Conservation (phyloP, 257 asterid genomes). For the Datura wrightii region DNA sequence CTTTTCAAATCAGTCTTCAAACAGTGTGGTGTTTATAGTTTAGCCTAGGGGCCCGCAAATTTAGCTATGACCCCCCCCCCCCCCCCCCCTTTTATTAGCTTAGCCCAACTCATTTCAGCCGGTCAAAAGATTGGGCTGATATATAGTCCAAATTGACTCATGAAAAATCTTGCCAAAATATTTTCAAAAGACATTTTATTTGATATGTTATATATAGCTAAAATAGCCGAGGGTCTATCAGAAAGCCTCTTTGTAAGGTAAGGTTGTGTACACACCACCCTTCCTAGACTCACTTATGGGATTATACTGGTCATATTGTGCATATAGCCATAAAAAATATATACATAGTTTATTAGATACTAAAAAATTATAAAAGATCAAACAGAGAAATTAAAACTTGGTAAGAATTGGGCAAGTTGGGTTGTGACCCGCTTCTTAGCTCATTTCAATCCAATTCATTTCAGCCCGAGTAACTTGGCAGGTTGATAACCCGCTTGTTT, state of each 20-base stretch:
- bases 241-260: no score
- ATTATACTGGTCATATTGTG: no score
- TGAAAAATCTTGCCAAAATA: no score
- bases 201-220: no score
- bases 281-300: no score
- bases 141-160: no score
- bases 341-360: not conserved
- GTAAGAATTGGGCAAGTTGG: not conserved
- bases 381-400: not conserved
- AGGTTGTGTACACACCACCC: no score
- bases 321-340: not conserved
- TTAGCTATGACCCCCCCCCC: no score
- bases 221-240: no score
- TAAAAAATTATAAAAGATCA: not conserved
- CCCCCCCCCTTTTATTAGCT: not conserved
- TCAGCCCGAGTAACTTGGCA: not conserved
- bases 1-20: slow-evolving; percentile 12
- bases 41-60: not conserved
- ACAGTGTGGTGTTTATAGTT: slow-evolving; percentile 4
- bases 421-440: not conserved
- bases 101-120: not conserved
- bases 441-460: no score
- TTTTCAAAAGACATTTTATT: no score
- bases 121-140: not conserved
- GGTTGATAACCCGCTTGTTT: not conserved